Evolutionary conservation across 23 red algal species (phyloP).

Genomic region (Gracilaria caudata): DNA sequence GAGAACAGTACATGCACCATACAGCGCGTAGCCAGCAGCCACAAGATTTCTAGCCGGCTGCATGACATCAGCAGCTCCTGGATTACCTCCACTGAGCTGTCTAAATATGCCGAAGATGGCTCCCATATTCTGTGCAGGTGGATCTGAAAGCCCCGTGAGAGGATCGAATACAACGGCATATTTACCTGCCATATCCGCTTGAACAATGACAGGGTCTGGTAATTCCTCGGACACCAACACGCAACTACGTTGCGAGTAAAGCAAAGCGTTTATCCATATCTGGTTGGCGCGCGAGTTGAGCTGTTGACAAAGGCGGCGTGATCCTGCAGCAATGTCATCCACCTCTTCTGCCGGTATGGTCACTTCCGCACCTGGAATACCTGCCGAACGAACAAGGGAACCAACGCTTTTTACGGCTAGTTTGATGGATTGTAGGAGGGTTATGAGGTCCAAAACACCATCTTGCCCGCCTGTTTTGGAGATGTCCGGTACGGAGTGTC

Average conservation of each 20-base stretch:
- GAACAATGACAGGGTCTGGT: slow-evolving; percentile 85
- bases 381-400: slow-evolving; percentile 67
- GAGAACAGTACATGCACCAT: slow-evolving; percentile 80
- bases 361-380: slow-evolving; percentile 57
- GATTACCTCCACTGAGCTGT: slow-evolving; percentile 72
- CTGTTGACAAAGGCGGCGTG: slow-evolving; percentile 47
- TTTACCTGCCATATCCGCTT: slow-evolving; percentile 85
- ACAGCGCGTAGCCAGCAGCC: slow-evolving; percentile 93
- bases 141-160: slow-evolving; percentile 89
- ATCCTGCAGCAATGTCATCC: slow-evolving; percentile 26
- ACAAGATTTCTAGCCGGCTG: slow-evolving; percentile 94
- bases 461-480: slow-evolving; percentile 27
- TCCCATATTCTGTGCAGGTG: slow-evolving; percentile 92
- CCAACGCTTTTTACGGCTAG: slow-evolving; percentile 86
- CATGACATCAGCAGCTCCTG: slow-evolving; percentile 79
- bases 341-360: not conserved
- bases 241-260: slow-evolving; percentile 73
- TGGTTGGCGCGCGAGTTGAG: slow-evolving; percentile 84
- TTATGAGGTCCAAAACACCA: slow-evolving; percentile 72
- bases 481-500: slow-evolving; percentile 46
- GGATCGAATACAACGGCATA: slow-evolving; percentile 98
- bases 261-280: slow-evolving; percentile 89
- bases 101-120: slow-evolving; percentile 97
- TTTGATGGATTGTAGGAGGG: slow-evolving; percentile 83
- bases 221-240: slow-evolving; percentile 91